Evolutionary conservation across 2,329 filamentous ascomycete species (phyloP).

Genomic region (Neonectria punicea): DNA sequence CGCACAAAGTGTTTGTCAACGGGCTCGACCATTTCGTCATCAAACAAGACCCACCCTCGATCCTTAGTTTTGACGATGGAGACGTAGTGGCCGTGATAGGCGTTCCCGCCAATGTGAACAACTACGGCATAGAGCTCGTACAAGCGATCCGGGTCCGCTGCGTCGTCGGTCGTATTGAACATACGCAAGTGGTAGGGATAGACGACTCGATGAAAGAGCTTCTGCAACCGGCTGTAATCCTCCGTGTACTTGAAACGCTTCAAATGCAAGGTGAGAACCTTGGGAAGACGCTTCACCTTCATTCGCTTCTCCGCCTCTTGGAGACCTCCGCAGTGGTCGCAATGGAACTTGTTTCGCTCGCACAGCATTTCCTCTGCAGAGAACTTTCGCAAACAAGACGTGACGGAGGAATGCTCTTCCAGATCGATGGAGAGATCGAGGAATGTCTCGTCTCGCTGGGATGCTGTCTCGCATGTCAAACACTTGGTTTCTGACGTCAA

Average conservation of each 20-base stretch:
- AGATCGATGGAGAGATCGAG: conserved; percentile 95
- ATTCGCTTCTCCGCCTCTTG: conserved; percentile 99
- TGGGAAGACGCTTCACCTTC: conserved; percentile 96
- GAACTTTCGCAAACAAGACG: conserved; percentile 93
- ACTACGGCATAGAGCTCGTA: conserved; percentile 98
- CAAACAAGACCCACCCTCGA: conserved; percentile 93
- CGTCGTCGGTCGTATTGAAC: conserved; percentile 97
- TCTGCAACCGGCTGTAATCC: conserved; percentile 91
- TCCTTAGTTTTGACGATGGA: conserved; percentile 98
- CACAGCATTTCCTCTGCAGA: conserved; percentile 99
- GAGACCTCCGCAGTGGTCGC: conserved; percentile 93
- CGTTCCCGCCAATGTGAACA: conserved; percentile 95
- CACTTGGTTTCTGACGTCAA: conserved; percentile 97
- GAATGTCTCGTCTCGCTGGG: conserved; percentile 94
- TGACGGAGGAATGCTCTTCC: conserved; percentile 94
- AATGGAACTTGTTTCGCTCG: conserved; percentile 98
- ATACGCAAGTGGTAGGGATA: conserved; percentile 97
- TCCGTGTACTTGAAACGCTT: conserved; percentile 99
- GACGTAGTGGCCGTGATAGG: conserved; percentile 97
- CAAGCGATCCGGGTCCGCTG: conserved; percentile 89
- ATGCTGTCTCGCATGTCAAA: conserved; percentile 94
- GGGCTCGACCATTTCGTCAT: conserved; percentile 98
- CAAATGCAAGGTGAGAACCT: conserved; percentile 89
- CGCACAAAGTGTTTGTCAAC: conserved; percentile 96
- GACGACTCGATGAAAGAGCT: conserved; percentile 95